Evolutionary conservation across 305 asterid species (phyloP), one percentile per base, ranked within the genome.

Genomic region (Fraxinus floribunda): DNA sequence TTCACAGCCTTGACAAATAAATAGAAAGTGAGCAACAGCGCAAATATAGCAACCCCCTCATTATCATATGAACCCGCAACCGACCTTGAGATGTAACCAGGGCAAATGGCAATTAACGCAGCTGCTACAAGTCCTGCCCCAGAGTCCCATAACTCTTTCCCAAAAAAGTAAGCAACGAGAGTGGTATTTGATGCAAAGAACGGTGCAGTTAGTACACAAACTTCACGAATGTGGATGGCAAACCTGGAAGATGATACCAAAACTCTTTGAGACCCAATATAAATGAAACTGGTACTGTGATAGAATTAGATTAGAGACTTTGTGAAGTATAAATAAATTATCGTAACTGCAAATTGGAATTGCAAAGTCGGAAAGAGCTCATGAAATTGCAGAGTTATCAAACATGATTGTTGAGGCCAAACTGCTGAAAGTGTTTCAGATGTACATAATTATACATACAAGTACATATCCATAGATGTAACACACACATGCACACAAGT

Each of bases 61-160:
- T 96, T 96, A 87, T 96, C 99, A 87, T 96, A 96, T 35, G 99
- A 96, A 49, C 98, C 99, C 0, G 98, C 99, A 86, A 96, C 99
- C 77, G 99, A 96, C 89, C 98, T 90, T 29, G 99, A 94, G 77
- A 96, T 96, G 88, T 96, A 96, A 83, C 99, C 99, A 78, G 99
- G 99, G 89, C 99, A 96, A 83, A 96, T 92, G 82, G 99, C 98
- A 89, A 96, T 96, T 68, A 96, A 74, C 36, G 89, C 96, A 79
- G 99, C 98, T 3, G 99, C 99, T 57, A 96, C 97, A 83, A 96
- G 97, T 80, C 99, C 99, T 34, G 98, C 99, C 80, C 99, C 99
- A 46, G 99, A 89, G 86, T 96, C 98, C 99, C 98, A 96, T 76
- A 96, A 82, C 90, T 93, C 98, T 86, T 94, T 96, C 78, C 98